Conservation (phyloP, 306 rosid genomes). For the Coriaria nepalensis region DNA sequence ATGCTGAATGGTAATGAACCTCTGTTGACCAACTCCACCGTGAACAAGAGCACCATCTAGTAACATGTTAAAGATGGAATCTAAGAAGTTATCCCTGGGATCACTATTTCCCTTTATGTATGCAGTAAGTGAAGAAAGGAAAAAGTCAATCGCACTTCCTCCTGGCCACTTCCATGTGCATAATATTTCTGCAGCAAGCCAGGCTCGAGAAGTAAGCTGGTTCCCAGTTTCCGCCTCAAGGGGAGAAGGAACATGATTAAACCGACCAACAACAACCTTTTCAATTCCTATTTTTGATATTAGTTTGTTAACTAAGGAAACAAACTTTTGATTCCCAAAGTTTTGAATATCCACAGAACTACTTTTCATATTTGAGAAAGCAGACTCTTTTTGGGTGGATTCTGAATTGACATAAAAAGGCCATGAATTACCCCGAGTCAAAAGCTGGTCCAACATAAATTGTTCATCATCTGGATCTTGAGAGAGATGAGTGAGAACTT, state of each 20-base stretch:
- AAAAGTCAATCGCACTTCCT: constrained; percentile 52
- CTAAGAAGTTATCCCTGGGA: constrained; percentile 44
- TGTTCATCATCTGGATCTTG: constrained; percentile 51
- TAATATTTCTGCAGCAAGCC: constrained; percentile 85
- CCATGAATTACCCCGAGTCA: constrained; percentile 48
- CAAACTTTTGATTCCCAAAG: constrained; percentile 47
- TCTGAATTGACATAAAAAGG: constrained; percentile 52
- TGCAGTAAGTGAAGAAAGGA: constrained; percentile 60
- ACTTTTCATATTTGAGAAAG: constrained; percentile 10
- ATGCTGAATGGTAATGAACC: constrained; percentile 47
- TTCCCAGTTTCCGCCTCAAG: constrained; percentile 26
- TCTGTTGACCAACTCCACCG: constrained; percentile 34
- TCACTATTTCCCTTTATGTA: constrained; percentile 34
- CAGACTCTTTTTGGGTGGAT: constrained; percentile 33
- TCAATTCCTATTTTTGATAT: constrained; percentile 54
- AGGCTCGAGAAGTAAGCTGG: constrained; percentile 45
- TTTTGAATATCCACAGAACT: constrained; percentile 36
- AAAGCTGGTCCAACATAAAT: constrained; percentile 46
- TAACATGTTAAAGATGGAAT: constrained; percentile 43
- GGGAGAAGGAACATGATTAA: constrained; percentile 17
- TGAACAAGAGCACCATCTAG: constrained; percentile 73
- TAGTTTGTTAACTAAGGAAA: constrained; percentile 54
- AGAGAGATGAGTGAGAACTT: constrained; percentile 44
- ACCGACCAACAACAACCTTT: constrained; percentile 32
- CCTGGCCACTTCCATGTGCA: constrained; percentile 98